Conservation (phyloP, 2,329 filamentous ascomycete species). For the Ophiostoma angusticollis region DNA sequence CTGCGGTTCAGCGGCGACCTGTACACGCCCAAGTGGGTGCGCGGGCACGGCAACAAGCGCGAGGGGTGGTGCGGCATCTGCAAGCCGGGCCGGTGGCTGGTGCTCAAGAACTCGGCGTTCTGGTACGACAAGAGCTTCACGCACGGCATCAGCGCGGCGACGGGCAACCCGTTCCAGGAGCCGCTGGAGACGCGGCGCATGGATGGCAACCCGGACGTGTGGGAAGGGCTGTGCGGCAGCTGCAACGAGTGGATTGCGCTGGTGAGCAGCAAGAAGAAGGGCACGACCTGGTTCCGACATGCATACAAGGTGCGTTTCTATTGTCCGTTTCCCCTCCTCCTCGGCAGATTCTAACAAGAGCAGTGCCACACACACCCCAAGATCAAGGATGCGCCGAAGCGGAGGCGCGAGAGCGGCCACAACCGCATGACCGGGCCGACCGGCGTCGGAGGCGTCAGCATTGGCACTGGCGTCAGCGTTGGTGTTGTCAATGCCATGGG, state of each 20-base stretch:
- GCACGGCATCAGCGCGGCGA: constrained; percentile 73
- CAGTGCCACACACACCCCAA: constrained; percentile 62
- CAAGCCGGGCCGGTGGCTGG: constrained; percentile 74
- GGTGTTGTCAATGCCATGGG: no score
- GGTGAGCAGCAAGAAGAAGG: constrained; percentile 80
- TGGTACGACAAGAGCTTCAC: constrained; percentile 92
- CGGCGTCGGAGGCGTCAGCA: constrained; percentile 7
- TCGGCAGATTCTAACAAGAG: not conserved
- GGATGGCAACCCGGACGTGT: constrained; percentile 69
- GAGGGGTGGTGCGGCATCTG: constrained; percentile 86
- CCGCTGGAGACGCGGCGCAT: constrained; percentile 63
- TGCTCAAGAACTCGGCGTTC: constrained; percentile 80
- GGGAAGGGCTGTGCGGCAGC: constrained; percentile 66
- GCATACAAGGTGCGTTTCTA: constrained; percentile 61
- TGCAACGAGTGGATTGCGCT: constrained; percentile 72
- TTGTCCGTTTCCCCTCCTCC: not conserved
- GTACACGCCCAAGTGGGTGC: constrained; percentile 74
- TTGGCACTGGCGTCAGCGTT: no score
- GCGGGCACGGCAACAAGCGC: constrained; percentile 74
- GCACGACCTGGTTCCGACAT: constrained; percentile 84
- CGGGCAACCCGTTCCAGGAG: constrained; percentile 64
- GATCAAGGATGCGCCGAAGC: constrained; percentile 57
- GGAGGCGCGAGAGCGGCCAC: constrained; percentile 49
- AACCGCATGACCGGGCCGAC: constrained; percentile 29
- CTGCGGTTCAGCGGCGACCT: constrained; percentile 68